Base-by-base conservation (phyloP, 305 asterid species). In the Fraxinus paxiana region DNA sequence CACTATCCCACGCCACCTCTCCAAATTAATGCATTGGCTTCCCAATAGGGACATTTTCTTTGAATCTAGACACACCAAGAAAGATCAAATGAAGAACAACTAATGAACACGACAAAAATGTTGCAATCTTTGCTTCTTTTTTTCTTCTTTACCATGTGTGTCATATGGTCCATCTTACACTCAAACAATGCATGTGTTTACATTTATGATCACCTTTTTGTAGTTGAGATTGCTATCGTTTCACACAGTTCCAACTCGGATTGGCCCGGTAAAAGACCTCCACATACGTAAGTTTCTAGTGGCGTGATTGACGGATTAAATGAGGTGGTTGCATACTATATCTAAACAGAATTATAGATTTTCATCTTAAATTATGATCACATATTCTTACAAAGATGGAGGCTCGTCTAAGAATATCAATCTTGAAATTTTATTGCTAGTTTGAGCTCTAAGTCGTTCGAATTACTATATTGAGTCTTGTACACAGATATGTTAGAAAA, bases 41-140 rank as follows among this genome's bases (percentile, higher is more conserved):
- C 71, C 46, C 6, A 78, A 84, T 70, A 83, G 56, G 56, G 84
- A 56, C 71, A 73, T 20, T 28, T 81, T 74, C 86, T 56, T 73
- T 83, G 90, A 83, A 87, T 85, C 61, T 82, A 67, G 88, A 85
- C 88, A 74, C 38, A 7, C 34, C 2, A 24, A 10, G n/a, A 35
- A 35, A 17, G 0, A 41, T 48, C 34, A 35, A 30, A 41, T 37
- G n/a, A 72, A 65, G 18, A 61, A n/a, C 54, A 51, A 67, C 51
- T 56, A 67, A 77, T 30, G 30, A 13, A 13, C 38, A 43, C 12
- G 78, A 82, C 81, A 82, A 80, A 82, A 77, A 77, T 75, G 86
- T 80, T 84, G 67, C 82, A 78, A 73, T 82, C 73, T 81, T 81
- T 80, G 59, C 74, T 76, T 6, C 12, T 1, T 35, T 35, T 35